These are phyloP conservation scores for Penicillium antarcticum DNA, from an alignment of 495 filamentous ascomycete genomes.

Conservation along the genomic window DNA sequence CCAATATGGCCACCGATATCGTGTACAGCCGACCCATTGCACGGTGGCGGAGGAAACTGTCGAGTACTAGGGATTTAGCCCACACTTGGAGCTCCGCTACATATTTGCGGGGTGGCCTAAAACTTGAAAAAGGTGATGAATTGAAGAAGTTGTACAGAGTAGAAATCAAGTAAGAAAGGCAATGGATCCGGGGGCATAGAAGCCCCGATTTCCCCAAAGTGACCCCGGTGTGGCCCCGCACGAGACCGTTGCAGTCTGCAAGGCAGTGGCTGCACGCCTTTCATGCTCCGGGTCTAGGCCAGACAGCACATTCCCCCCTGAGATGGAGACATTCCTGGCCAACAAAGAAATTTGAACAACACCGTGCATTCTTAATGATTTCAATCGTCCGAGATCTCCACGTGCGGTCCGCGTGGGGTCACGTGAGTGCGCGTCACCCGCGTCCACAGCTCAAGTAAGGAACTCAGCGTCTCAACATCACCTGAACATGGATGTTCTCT, in stretches of 20 bases:
- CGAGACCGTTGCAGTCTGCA: not conserved
- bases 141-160: not conserved
- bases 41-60: not conserved
- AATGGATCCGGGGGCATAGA: not conserved
- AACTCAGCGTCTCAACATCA: too few species aligned
- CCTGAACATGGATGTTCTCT: too few species aligned
- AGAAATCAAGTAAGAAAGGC: not conserved
- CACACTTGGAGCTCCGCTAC: not conserved
- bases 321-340: too few species aligned
- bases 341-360: not conserved
- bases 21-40: slow-evolving; percentile 44
- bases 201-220: slow-evolving; percentile 1
- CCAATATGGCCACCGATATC: slow-evolving; percentile 40
- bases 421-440: slow-evolving; percentile 6
- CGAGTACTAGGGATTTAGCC: too few species aligned
- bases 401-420: slow-evolving; percentile 6
- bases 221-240: not conserved
- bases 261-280: too few species aligned
- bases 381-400: slow-evolving; percentile 1
- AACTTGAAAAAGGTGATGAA: not conserved
- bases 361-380: not conserved
- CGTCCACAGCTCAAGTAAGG: too few species aligned
- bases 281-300: too few species aligned
- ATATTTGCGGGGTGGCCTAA: too few species aligned
- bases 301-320: too few species aligned